Evolutionary conservation across 2,329 filamentous ascomycete genomes (phyloP).

Genomic region (Kalmusia sp.): DNA sequence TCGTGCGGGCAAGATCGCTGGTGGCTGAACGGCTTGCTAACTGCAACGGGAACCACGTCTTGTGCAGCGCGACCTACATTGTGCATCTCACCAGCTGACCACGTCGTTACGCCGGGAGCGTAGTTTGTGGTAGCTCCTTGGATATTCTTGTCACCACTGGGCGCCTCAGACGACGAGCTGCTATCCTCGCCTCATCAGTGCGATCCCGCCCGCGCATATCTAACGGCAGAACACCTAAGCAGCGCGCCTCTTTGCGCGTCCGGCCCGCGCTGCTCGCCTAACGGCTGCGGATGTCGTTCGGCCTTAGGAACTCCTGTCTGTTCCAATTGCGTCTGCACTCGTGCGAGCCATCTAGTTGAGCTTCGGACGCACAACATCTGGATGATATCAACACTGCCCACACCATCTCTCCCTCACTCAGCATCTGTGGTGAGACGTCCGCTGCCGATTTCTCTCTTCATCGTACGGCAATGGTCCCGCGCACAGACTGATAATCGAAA

Average conservation of each 20-base stretch:
- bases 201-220: neutral
- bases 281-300: conserved; percentile 4
- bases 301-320: neutral
- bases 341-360: neutral
- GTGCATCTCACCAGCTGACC: neutral
- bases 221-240: neutral
- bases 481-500: neutral
- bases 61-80: neutral
- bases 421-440: neutral
- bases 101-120: neutral
- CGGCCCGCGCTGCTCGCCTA: conserved; percentile 9
- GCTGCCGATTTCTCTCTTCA: neutral
- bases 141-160: neutral
- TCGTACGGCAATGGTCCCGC: neutral
- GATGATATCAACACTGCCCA: neutral
- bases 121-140: neutral
- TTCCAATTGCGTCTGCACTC: neutral
- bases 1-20: conserved; percentile 28
- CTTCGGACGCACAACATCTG: neutral
- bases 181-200: neutral
- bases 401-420: neutral
- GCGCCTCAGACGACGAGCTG: neutral
- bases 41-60: conserved; percentile 6
- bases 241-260: neutral
- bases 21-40: conserved; percentile 29